Base-by-base conservation (phyloP, 345 rosid genomes). In the Acer yangbiense region DNA sequence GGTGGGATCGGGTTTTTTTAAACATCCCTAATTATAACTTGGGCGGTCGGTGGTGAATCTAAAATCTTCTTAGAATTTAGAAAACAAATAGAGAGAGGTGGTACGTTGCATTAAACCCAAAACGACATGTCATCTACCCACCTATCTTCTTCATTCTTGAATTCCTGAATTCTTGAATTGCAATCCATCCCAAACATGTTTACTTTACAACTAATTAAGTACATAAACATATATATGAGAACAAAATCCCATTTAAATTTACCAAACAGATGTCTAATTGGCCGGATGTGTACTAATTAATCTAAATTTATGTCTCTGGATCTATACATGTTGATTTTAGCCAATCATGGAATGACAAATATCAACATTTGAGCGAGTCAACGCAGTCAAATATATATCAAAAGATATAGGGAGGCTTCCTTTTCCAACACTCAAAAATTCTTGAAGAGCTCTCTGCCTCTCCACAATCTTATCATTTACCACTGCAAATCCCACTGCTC, bases 401-500 rank as follows among this genome's bases (percentile, higher is more conserved):
- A 18, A 18, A 6, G n/a, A 2, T 16, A 23, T 6, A 17, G 27
- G 62, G 9, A 9, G 69, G 77, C 32, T 64, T 29, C 48, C 48
- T 27, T 74, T 64, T 25, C 77, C 77, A 27, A 39, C 20, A n/a
- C 8, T 11, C 27, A 12, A 60, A 18, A 18, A 9, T 46, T 48
- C 70, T 74, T 6, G 62, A 74, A 74, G 62, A 10, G 48, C 77
- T 12, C 20, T 58, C 64, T 16, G 9, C 1, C 77, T 12, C 20
- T 58, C 64, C 23, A 17, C 1, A 74, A 44, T 74, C 18, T 74
- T 11, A 23, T 63, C 57, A 17, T 17, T 32, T 72, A 75, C 46
- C 70, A 46, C 86, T 62, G 72, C 88, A 84, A 84, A 84, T 85
- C 87, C 86, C 88, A 71, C 18, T 82, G 79, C 78, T 63, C 41